Percentiles rank a stretch among this genome's conserved stretches.
These are phyloP conservation scores for Aspergillus bombycis DNA, from an alignment of 2,329 filamentous ascomycete genomes.

Conservation along the genomic window DNA sequence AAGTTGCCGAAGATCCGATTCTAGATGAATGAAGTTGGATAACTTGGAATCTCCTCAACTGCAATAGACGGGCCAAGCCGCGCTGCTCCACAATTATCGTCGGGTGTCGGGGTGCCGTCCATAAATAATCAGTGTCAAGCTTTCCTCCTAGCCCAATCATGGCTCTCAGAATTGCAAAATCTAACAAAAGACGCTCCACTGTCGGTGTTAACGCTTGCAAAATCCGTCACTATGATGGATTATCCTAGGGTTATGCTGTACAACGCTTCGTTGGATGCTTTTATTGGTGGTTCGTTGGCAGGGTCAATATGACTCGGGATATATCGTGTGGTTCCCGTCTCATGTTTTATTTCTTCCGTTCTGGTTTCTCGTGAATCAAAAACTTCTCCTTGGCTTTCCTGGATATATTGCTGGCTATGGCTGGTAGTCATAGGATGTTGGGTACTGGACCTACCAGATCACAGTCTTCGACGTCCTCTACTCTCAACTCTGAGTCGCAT, in stretches of 20 bases:
- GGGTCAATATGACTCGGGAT: neutral
- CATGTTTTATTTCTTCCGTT: neutral
- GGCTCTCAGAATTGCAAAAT: constrained; percentile 3
- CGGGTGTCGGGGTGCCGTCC: neutral
- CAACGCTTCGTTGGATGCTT: neutral
- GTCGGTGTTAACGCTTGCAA: constrained; percentile 4
- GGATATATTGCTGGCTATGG: constrained; percentile 12
- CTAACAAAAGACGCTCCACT: neutral
- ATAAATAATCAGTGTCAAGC: constrained; percentile 9
- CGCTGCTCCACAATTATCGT: neutral
- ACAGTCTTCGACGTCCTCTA: constrained; percentile 23
- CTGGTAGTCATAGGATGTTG: constrained; percentile 3
- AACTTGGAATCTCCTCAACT: neutral
- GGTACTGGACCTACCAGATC: constrained; percentile 13
- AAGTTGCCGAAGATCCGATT: constrained; percentile 11
- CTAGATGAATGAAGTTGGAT: neutral
- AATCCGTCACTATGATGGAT: neutral
- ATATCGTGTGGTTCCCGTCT: neutral
- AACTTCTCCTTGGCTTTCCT: neutral
- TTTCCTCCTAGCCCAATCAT: constrained; percentile 7
- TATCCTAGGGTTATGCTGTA: neutral
- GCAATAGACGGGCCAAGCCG: constrained; percentile 1
- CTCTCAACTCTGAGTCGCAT: constrained; percentile 15
- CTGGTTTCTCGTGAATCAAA: neutral
- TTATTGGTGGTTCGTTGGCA: neutral